Base-by-base conservation (phyloP, 345 rosid genomes). In the Toxicodendron radicans region DNA sequence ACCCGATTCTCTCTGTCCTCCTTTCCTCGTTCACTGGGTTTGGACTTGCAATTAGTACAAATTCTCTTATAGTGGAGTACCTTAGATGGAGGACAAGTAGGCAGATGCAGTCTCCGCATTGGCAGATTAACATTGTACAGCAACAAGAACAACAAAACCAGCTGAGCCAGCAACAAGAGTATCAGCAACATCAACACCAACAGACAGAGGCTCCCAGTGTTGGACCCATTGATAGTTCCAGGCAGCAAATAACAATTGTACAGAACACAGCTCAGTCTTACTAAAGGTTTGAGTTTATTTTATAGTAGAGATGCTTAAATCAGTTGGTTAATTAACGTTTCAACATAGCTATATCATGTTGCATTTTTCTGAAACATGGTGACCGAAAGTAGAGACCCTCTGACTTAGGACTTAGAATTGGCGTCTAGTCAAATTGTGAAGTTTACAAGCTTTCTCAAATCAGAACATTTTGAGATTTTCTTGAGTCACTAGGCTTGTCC, bases 31-130 rank as follows among this genome's bases (percentile, higher is more conserved):
- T 84, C 76, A 80, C 87, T 38, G 92, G 92, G 20, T 84, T 86
- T 24, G 92, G 90, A 73, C 75, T 83, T n/a, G 87, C 87, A 45
- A 84, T 88, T 53, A 83, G 92, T 79, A 80, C 80, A 67, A 88
- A 84, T 78, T 84, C 87, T 51, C 84, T 88, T 74, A 73, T 86
- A 0, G 70, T 86, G 68, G 92, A 86, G 80, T 86, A 81, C 73
- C 81, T 81, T 59, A 81, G 82, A 71, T 86, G 89, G 92, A 73
- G 85, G 76, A 35, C 63, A 35, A 78, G 78, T 58, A 72, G 89
- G 81, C 89, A 53, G 20, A 69, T 58, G 11, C 75, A 64, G 33
- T 64, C 77, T 18, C 45, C 69, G 9, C 80, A 52, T 52, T 80
- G 30, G 51, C 80, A 68, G 21, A 63, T 33, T 0, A 64, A 49